Conservation (phyloP, 345 rosid genomes). For the Bruguiera sexangula region DNA sequence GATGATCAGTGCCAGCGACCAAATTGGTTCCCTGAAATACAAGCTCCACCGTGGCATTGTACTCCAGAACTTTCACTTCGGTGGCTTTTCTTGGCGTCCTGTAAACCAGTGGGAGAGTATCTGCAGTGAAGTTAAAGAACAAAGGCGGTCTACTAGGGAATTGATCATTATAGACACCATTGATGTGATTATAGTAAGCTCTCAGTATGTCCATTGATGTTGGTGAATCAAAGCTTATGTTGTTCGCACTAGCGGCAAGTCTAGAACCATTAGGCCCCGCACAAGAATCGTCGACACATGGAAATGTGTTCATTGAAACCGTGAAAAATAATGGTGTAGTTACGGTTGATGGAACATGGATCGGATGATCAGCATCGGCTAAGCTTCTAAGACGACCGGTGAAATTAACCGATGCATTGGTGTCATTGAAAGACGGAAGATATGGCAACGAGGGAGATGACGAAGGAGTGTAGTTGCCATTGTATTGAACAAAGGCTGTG, state of each 20-base stretch:
- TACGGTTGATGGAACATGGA: constrained; percentile 35
- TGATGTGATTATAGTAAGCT: constrained; percentile 34
- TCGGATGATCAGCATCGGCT: constrained; percentile 20
- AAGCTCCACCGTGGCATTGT: constrained; percentile 29
- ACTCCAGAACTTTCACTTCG: constrained; percentile 26
- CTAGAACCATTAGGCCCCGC: constrained; percentile 24
- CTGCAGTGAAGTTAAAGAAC: constrained; percentile 45
- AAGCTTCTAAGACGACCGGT: constrained; percentile 24
- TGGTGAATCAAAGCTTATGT: constrained; percentile 37
- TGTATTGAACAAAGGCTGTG: constrained; percentile 40
- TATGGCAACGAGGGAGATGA: constrained; percentile 33
- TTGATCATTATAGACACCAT: constrained; percentile 28
- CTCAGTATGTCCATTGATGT: constrained; percentile 32
- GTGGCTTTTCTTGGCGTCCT: constrained; percentile 43
- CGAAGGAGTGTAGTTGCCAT: constrained; percentile 15
- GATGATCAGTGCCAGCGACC: constrained; percentile 30
- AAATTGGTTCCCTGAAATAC: constrained; percentile 37
- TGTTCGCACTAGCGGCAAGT: constrained; percentile 42
- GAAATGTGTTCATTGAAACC: constrained; percentile 35
- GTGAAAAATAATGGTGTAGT: constrained; percentile 31
- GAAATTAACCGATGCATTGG: constrained; percentile 30
- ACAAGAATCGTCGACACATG: constrained; percentile 26
- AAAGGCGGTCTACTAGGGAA: constrained; percentile 51
- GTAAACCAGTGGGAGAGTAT: constrained; percentile 15
- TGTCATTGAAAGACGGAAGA: constrained; percentile 42